phyloP scores from a whole-genome alignment of 2,329 filamentous ascomycete species.

The Plenodomus biglobosus region DNA sequence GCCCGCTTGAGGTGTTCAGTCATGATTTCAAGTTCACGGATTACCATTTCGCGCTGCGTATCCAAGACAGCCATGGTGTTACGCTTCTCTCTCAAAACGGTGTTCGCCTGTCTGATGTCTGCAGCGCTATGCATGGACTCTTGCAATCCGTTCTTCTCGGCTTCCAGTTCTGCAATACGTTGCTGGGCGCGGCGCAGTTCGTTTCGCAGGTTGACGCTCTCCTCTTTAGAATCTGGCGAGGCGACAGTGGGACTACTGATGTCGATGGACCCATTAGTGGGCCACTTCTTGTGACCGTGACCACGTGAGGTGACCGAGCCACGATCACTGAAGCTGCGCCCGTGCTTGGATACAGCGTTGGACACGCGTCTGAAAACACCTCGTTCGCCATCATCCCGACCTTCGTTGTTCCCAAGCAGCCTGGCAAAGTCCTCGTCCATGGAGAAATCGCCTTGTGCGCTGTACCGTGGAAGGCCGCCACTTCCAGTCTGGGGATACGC shows the following conservation, averaged over 20 bases:
- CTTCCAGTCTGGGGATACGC: slow-evolving; percentile 14
- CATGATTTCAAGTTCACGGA: slow-evolving; percentile 85
- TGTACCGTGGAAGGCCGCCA: slow-evolving; percentile 54
- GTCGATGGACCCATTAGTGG: slow-evolving; percentile 48
- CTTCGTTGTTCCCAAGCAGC: slow-evolving; percentile 74
- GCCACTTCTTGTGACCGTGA: slow-evolving; percentile 42
- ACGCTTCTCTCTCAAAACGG: slow-evolving; percentile 85
- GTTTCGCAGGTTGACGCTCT: slow-evolving; percentile 57
- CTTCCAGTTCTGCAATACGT: slow-evolving; percentile 80
- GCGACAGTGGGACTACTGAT: slow-evolving; percentile 73
- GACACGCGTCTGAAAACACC: slow-evolving; percentile 81
- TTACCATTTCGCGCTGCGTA: slow-evolving; percentile 92
- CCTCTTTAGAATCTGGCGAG: slow-evolving; percentile 54
- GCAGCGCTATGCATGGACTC: slow-evolving; percentile 59
- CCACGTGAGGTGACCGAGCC: slow-evolving; percentile 42
- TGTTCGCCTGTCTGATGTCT: slow-evolving; percentile 76
- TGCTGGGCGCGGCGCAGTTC: slow-evolving; percentile 81
- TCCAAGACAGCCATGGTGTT: slow-evolving; percentile 95
- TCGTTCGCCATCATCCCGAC: slow-evolving; percentile 45
- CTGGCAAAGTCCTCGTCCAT: slow-evolving; percentile 95
- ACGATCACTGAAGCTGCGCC: slow-evolving; percentile 77
- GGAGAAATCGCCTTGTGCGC: slow-evolving; percentile 80
- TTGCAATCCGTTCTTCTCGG: slow-evolving; percentile 64
- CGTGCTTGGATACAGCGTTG: slow-evolving; percentile 83
- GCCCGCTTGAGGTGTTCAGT: slow-evolving; percentile 85